Evolutionary conservation across 305 asterid genomes (phyloP), one percentile per base, ranked within the genome.

Genomic region (Fraxinus paxiana): DNA sequence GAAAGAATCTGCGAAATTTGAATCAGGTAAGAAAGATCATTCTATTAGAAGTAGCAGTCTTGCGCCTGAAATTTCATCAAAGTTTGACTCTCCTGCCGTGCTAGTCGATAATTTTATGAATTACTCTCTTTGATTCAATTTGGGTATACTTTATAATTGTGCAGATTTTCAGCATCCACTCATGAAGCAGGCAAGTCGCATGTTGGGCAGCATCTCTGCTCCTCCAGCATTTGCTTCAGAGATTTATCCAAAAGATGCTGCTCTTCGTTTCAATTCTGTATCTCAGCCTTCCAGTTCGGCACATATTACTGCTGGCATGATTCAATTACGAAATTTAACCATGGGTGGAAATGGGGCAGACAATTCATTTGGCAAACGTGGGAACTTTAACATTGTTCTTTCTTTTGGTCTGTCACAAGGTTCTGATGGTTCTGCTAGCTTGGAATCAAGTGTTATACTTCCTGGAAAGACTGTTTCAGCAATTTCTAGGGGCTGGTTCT

Each of bases 201-300:
- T 91, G 94, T 81, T 95, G 90, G 95, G 92, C 67, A 81, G 77
- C 83, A 83, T 95, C 80, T 91, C 89, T 33, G 95, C 98, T 77
- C 95, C 97, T 59, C 93, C 97, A 6, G 98, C 98, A 22, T 90
- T 89, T 89, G 98, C 98, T 65, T 90, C 97, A 34, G 98, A 95
- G 84, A 91, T 89, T 59, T 96, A 96, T 51, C 74, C 94, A 31
- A 89, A 94, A 84, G 92, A 89, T 76, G 88, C 91, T 18, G 75
- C 88, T 65, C 87, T 73, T 54, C 92, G 59, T 82, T 88, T 88
- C 87, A 82, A 73, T 78, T 83, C 89, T 28, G 43, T 69, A 1
- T 72, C 82, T 69, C 84, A 31, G 30, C 48, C 93, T 80, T 83
- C 92, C 72, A 87, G 87, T 41, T 79, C 92, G 0, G 87, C 87